Evolutionary conservation across 805 yeast genomes (phyloP), one percentile per base, ranked within the genome.

Genomic region (Candida caryicola): DNA sequence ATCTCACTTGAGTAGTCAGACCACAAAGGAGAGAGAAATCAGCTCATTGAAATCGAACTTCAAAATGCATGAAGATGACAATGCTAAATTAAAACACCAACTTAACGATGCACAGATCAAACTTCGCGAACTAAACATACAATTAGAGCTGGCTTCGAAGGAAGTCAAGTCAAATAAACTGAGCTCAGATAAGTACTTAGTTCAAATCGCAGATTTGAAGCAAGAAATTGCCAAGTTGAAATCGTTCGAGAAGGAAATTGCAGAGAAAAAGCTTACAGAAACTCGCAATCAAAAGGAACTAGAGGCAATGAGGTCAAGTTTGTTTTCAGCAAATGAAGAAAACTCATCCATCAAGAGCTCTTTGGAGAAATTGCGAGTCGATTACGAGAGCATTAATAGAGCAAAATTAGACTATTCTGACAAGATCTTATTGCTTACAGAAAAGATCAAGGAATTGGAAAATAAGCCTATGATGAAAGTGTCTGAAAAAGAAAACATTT

Each of bases 401-500:
- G 49, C 59, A 3, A 60, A 58, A 21, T 30, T 44, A 1, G 62
- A 60, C 25, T 62, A 59, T 40, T 47, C 63, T 2, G 52, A 51
- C 14, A 55, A 59, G 29, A 57, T 65, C 6, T 40, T 52, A 31
- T 45, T 46, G 2, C 49, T 65, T 31, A 56, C 50, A 10, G 44
- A 51, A 9, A 50, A 57, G 18, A 35, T 64, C 2, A 36, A 44
- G 9, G 47, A 42, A 4, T 48, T 65, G 18, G 55, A 59, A 30
- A 26, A 16, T 9, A 29, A 29, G 15, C 46, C 50, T 15, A 33
- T 39, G 19, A 43, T 44, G 5, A 50, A 45, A n/a, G 61, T 50
- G 26, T 43, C 43, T n/a, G 62, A 64, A 25, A 66, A 63, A 41
- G 71, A 68, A 41, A 66, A 68, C 36, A 41, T 55, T n/a, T 66